phyloP scores from a whole-genome alignment of 2,329 filamentous ascomycete genomes.

The Epichloe uncinata region DNA sequence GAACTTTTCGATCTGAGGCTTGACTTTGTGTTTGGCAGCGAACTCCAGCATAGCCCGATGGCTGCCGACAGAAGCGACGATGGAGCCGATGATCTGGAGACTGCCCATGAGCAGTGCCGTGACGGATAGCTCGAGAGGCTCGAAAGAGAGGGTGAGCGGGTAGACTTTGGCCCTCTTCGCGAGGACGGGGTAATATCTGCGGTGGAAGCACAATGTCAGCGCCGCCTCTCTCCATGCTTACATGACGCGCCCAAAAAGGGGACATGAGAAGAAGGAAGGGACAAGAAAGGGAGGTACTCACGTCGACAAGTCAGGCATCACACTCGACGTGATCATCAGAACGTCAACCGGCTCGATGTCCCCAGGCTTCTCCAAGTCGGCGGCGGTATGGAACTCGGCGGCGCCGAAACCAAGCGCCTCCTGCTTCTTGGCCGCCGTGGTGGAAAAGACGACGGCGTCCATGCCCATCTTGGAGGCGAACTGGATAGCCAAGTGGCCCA shows the following conservation, averaged over 20 bases:
- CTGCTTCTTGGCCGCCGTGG: conserved; percentile 45
- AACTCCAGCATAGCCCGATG: conserved; percentile 45
- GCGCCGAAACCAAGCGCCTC: conserved; percentile 21
- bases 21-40: conserved; percentile 39
- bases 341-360: conserved; percentile 14
- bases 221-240: background rate
- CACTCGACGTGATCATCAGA: conserved; percentile 24
- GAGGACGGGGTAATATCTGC: conserved; percentile 23
- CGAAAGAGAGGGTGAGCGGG: conserved; percentile 34
- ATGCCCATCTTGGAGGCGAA: conserved; percentile 51
- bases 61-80: conserved; percentile 37
- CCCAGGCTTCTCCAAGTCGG: background rate
- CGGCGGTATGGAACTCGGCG: conserved; percentile 12
- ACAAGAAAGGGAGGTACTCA: background rate
- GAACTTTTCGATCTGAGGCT: conserved; percentile 39
- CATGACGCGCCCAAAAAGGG: too few relatives aligned
- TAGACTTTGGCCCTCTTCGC: conserved; percentile 34
- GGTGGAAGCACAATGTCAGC: background rate
- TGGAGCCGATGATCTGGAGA: conserved; percentile 39
- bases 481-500: conserved; percentile 11
- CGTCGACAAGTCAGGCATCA: conserved; percentile 20
- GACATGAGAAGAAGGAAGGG: background rate
- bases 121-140: conserved; percentile 36
- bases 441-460: conserved; percentile 49
- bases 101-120: conserved; percentile 37